phyloP scores from a whole-genome alignment of 1,284 basidiomycete species.

The Microbotryum scabiosae region DNA sequence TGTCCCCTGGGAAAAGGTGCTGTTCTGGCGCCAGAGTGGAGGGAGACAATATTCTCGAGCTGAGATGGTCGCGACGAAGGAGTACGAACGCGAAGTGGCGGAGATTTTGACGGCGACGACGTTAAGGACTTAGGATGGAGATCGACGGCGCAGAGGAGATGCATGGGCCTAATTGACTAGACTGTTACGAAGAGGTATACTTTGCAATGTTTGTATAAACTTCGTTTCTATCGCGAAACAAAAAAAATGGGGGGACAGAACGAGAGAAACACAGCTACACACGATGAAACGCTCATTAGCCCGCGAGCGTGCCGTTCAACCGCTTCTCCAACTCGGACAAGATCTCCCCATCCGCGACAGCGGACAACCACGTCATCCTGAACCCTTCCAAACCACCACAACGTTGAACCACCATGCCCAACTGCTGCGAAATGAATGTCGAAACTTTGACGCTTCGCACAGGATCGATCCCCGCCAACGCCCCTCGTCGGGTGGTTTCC shows the following conservation, averaged over 20 bases:
- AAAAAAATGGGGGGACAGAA: neutral
- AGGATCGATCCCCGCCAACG: slow-evolving; percentile 25
- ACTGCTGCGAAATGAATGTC: slow-evolving; percentile 18
- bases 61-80: slow-evolving; percentile 17
- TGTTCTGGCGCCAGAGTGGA: neutral
- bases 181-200: too few relatives aligned
- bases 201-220: neutral
- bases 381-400: slow-evolving; percentile 29
- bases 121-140: neutral
- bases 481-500: slow-evolving; percentile 19
- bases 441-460: slow-evolving; percentile 24
- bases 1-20: neutral
- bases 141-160: too few relatives aligned
- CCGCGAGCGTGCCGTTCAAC: slow-evolving; percentile 15
- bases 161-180: too few relatives aligned
- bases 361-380: slow-evolving; percentile 13
- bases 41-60: slow-evolving; percentile 1
- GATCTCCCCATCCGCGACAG: slow-evolving; percentile 23
- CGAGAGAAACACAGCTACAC: neutral
- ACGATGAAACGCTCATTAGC: neutral
- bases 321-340: slow-evolving; percentile 27
- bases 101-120: neutral
- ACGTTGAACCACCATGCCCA: slow-evolving; percentile 20
- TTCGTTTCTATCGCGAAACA: neutral
- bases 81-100: slow-evolving; percentile 10